These are phyloP conservation scores for Durusdinium trenchii DNA, from an alignment of 73 alveolate genomes.

Conservation along the genomic window DNA sequence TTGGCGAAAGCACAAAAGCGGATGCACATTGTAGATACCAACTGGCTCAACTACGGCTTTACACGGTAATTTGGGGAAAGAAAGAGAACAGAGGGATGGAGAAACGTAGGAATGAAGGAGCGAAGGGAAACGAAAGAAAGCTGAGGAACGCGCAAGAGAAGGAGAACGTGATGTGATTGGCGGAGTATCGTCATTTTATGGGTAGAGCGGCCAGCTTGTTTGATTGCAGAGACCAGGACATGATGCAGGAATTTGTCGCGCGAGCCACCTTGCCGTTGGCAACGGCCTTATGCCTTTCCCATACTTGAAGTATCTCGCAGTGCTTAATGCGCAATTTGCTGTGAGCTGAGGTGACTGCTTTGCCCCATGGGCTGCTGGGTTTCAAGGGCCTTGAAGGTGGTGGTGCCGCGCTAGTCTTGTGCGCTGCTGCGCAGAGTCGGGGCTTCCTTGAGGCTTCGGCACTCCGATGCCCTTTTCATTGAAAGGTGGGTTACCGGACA, in stretches of 20 bases:
- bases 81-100: too few relatives aligned
- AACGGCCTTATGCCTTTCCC: neutral
- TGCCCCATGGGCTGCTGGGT: too few relatives aligned
- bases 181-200: neutral
- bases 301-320: too few relatives aligned
- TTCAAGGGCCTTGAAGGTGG: too few relatives aligned
- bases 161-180: neutral
- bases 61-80: too few relatives aligned
- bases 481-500: too few relatives aligned
- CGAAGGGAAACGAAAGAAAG: too few relatives aligned
- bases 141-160: neutral
- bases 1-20: too few relatives aligned
- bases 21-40: too few relatives aligned
- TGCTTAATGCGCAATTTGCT: neutral
- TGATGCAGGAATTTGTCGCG: conserved; percentile 45
- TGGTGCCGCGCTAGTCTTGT: conserved; percentile 1
- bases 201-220: neutral
- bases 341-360: neutral
- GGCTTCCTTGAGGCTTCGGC: conserved; percentile 67
- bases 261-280: conserved; percentile 56
- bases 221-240: neutral
- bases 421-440: conserved; percentile 42
- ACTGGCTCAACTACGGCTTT: too few relatives aligned
- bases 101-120: too few relatives aligned
- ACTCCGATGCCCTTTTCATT: too few relatives aligned